Base-by-base conservation (phyloP, 2,329 filamentous ascomycete species). In the Aureobasidium pullulans region DNA sequence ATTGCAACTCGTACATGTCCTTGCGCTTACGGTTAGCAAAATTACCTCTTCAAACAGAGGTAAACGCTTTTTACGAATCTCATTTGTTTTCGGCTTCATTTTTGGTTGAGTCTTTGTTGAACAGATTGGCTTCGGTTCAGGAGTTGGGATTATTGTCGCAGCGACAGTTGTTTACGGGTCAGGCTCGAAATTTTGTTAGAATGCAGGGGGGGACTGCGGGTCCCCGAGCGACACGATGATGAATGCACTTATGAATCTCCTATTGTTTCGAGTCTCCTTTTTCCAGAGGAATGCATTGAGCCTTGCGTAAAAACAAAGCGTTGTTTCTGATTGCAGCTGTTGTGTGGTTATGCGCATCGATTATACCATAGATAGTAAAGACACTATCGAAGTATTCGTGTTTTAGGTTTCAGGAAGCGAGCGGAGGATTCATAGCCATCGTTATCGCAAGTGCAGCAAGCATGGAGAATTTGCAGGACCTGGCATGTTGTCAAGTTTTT, bases 341-440 rank as follows among this genome's bases (percentile, higher is more conserved):
- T 40, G 15, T 11, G 36, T 52, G 36, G 34, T 39, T 39, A 54
- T 54, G 36, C 13, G 37, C 39, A 34, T 34, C 11, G 9, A 13
- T 6, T 43, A 43, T 43, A 54, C 37, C 23, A 53, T 31, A 43
- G 37, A 29, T 32, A 43, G 28, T 28, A 23, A 42, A 13, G 50
- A 43, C 50, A 6, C 50, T 43, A 54, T 54, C 37, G 50, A 54
- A 54, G 37, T 34, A 43, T 43, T 54, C 29, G 6, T 42, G 29
- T 42, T 54, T 54, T 54, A 23, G 16, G 50, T 54, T 54, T 54
- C 36, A 54, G n/a, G 50, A 54, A 54, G 36, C 39, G 50, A 54
- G 28, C 39, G 39, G 37, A 31, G 36, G 48, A 40, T 39, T 37
- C 50, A 53, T 40, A n/a, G n/a, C 15, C 15, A 23, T 40, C 4